These are phyloP conservation scores for Fusarium anguioides DNA, from an alignment of 2,329 filamentous ascomycete genomes.

Conservation along the genomic window DNA sequence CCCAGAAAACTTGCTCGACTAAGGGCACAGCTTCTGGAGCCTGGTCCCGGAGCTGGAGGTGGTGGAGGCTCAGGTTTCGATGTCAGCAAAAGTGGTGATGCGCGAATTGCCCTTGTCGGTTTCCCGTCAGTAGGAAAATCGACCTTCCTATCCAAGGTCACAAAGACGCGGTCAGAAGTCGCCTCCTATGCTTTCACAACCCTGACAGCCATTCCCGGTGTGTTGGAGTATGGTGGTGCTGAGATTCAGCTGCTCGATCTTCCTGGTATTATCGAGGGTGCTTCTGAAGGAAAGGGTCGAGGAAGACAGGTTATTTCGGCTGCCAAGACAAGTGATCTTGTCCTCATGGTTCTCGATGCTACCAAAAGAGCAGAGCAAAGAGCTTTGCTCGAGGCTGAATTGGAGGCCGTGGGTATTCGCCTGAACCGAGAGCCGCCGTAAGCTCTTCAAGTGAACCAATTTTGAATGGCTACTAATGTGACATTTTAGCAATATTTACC, in stretches of 20 bases:
- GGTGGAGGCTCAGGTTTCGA: constrained; percentile 88
- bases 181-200: constrained; percentile 98
- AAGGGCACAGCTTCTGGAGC: constrained; percentile 93
- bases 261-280: constrained; percentile 97
- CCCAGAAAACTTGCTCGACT: constrained; percentile 92
- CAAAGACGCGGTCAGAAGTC: constrained; percentile 95
- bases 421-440: constrained; percentile 92
- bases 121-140: constrained; percentile 99
- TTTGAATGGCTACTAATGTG: constrained; percentile 25
- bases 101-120: constrained; percentile 95
- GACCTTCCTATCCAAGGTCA: constrained; percentile 98
- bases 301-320: constrained; percentile 97
- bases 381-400: constrained; percentile 86
- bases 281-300: constrained; percentile 93
- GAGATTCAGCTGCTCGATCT: constrained; percentile 98
- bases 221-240: constrained; percentile 95
- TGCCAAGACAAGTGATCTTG: constrained; percentile 96
- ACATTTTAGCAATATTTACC: constrained; percentile 84
- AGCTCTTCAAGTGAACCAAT: constrained; percentile 47
- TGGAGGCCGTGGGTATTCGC: constrained; percentile 94
- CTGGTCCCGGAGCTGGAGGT: constrained; percentile 79
- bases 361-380: constrained; percentile 97
- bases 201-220: constrained; percentile 94
- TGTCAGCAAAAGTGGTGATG: constrained; percentile 96
- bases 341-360: constrained; percentile 96